phyloP scores from a whole-genome alignment of 1,284 basidiomycete species.

The Boletellus deceptivus region DNA sequence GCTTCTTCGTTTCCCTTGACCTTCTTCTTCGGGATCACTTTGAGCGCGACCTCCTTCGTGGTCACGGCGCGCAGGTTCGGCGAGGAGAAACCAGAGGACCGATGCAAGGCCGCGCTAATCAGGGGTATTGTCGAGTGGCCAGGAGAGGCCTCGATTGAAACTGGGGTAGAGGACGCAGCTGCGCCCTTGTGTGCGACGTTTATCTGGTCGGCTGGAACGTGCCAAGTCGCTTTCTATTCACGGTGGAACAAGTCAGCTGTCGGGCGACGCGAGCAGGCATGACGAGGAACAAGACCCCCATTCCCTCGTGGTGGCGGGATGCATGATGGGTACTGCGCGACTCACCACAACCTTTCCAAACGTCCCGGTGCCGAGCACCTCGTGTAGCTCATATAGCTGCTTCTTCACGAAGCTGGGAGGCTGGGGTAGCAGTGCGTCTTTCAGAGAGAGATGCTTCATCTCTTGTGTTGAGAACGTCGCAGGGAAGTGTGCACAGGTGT shows the following conservation, averaged over 20 bases:
- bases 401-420: constrained; percentile 85
- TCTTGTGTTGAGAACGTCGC: not conserved
- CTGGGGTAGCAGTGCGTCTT: constrained; percentile 64
- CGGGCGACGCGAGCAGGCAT: not conserved
- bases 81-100: constrained; percentile 25
- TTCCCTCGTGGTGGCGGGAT: not conserved
- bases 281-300: not conserved
- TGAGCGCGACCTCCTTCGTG: constrained; percentile 78
- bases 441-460: constrained; percentile 38
- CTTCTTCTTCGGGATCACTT: constrained; percentile 89
- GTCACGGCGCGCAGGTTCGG: constrained; percentile 29
- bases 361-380: constrained; percentile 74
- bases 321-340: constrained; percentile 9
- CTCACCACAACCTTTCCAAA: constrained; percentile 87
- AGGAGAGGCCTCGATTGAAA: constrained; percentile 8
- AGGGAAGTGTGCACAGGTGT: not conserved
- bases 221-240: constrained; percentile 64
- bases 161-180: constrained; percentile 33
- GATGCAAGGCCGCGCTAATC: constrained; percentile 24
- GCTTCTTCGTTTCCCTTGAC: constrained; percentile 84
- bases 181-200: constrained; percentile 59
- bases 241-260: not conserved
- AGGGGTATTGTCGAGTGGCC: constrained; percentile 27
- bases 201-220: constrained; percentile 60
- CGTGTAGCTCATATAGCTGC: constrained; percentile 72